A percentile compares a stretch with the other conserved stretches of the same genome.
Conservation (phyloP, 169 alveolate genomes). For the Haemoproteus tartakovskyi region DNA sequence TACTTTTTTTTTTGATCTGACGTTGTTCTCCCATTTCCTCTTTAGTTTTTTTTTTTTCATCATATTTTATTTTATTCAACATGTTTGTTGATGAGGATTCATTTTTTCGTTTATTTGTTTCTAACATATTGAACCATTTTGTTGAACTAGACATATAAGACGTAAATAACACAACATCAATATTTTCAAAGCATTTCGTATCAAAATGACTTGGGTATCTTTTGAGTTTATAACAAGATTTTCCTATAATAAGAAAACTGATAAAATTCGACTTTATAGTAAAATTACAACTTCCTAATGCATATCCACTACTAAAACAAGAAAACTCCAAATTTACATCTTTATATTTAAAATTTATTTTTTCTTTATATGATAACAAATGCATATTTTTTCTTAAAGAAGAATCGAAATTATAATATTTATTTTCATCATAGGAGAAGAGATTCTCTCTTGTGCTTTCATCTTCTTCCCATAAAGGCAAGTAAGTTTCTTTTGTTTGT, state of each 20-base stretch:
- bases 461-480: conserved; percentile 41
- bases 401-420: conserved; percentile 23
- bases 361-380: conserved; percentile 58
- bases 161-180: conserved; percentile 39
- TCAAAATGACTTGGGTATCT: conserved; percentile 35
- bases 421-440: too few species aligned
- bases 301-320: conserved; percentile 42
- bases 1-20: too few species aligned
- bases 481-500: conserved; percentile 31
- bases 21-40: too few species aligned
- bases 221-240: conserved; percentile 44
- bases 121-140: too few species aligned
- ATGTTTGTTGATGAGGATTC: too few species aligned
- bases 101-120: too few species aligned
- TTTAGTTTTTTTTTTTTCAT: too few species aligned
- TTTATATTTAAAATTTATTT: conserved; percentile 15
- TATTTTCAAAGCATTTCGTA: conserved; percentile 2
- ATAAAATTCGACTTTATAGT: conserved; percentile 6
- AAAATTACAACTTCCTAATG: conserved; percentile 57
- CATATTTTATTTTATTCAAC: too few species aligned
- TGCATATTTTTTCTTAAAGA: conserved; percentile 29
- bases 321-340: conserved; percentile 14
- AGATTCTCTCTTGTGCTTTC: not conserved
- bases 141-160: not conserved
- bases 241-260: conserved; percentile 17